These are phyloP conservation scores for Polychytrium aggregatum DNA, from an alignment of 192 early-diverging fungal species.

Conservation along the genomic window DNA sequence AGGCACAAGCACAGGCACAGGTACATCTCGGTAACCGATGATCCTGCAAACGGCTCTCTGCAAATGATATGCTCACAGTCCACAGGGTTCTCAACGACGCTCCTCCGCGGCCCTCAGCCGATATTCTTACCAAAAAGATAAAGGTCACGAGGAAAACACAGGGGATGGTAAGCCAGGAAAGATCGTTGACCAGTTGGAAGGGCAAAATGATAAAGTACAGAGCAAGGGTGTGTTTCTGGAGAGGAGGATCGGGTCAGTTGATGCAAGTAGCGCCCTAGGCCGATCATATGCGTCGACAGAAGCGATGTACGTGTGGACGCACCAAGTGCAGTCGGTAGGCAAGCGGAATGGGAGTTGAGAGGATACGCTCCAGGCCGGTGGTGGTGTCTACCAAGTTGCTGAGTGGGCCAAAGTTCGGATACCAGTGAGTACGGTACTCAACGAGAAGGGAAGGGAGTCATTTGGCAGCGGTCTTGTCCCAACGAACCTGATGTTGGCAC, in stretches of 20 bases:
- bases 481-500: not conserved
- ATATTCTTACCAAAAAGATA: conserved; percentile 42
- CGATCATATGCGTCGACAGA: too few relatives aligned
- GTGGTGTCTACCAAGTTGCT: not conserved
- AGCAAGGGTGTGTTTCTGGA: conserved; percentile 48
- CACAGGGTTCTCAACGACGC: too few relatives aligned
- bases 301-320: too few relatives aligned
- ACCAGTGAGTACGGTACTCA: too few relatives aligned
- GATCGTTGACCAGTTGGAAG: conserved; percentile 38
- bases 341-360: conserved; percentile 51
- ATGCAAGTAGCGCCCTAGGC: too few relatives aligned
- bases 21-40: too few relatives aligned
- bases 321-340: conserved; percentile 61
- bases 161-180: conserved; percentile 48
- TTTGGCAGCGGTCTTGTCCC: not conserved
- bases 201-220: conserved; percentile 49
- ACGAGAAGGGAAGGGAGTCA: not conserved
- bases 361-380: conserved; percentile 52
- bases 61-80: too few relatives aligned
- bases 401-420: too few relatives aligned
- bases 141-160: conserved; percentile 57
- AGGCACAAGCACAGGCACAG: too few relatives aligned
- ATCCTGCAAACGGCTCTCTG: too few relatives aligned
- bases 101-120: too few relatives aligned
- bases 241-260: too few relatives aligned